Base-by-base conservation (phyloP, 1,284 basidiomycete species). In the Fomitiporia mediterranea region DNA sequence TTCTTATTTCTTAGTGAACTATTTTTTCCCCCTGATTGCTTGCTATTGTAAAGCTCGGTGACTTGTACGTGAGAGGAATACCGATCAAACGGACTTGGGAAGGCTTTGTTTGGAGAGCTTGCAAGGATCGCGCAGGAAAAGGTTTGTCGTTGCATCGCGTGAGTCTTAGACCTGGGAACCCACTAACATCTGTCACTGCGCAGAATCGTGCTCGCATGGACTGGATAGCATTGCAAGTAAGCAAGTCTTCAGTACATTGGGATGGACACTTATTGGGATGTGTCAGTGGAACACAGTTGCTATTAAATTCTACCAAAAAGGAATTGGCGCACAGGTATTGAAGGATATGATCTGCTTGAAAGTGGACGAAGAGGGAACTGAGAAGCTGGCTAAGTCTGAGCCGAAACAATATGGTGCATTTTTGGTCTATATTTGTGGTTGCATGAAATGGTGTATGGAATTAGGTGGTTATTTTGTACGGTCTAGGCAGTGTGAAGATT, bases 51-150 rank as follows among this genome's bases (percentile, higher is more conserved):
- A 63, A 95, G 91, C 84, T 98, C 55, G 95, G 98, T 69, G 95
- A 98, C 70, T 76, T 98, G 40, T 98, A 83, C 70, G 94, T 98
- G 46, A 82, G 83, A 86, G 21, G 80, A 83, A 55, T 73, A 79
- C 62, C 81, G 95, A 61, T 83, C 80, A 30, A 70, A 74, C 53
- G 94, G 95, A 1, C 72, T 97, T 34, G 94, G 94, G 30, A 98
- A 95, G 69, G 82, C 86, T 0, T 74, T 96, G 46, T 98, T 98
- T 69, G 84, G 80, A 19, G 84, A 88, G 63, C 81, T 98, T 9
- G 93, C 87, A 19, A 79, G 83, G 32, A 34, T n/a, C n/a, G n/a
- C n/a, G n/a, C n/a, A n/a, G n/a, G n/a, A n/a, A n/a, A n/a, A n/a
- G n/a, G n/a, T n/a, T n/a, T n/a, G n/a, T n/a, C n/a, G n/a, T n/a